phyloP scores from a whole-genome alignment of 768 basidiomycete genomes.

The Lactarius hatsudake region DNA sequence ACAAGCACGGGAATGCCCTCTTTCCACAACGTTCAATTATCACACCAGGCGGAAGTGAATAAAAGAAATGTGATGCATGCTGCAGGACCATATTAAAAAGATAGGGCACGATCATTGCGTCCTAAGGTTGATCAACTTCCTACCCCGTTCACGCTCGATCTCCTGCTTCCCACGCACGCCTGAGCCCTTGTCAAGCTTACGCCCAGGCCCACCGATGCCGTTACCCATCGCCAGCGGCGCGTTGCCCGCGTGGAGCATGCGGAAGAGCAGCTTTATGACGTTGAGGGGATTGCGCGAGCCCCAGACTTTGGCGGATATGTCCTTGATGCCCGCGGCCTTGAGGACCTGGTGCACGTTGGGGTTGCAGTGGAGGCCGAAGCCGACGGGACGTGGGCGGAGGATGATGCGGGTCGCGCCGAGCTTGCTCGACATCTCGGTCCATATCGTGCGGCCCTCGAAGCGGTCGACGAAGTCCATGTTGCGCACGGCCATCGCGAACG shows the following conservation, averaged over 20 bases:
- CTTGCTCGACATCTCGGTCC: constrained; percentile 85
- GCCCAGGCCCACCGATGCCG: constrained; percentile 70
- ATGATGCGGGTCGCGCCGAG: constrained; percentile 79
- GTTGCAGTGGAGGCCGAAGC: constrained; percentile 90
- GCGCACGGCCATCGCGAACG: constrained; percentile 68
- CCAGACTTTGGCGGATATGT: constrained; percentile 93
- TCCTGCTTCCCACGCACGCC: constrained; percentile 68
- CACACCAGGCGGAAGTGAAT: constrained; percentile 12
- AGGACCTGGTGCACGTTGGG: constrained; percentile 86
- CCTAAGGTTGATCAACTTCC: constrained; percentile 68
- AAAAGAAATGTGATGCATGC: constrained; percentile 6
- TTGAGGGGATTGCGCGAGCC: constrained; percentile 84
- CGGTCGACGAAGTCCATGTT: constrained; percentile 92
- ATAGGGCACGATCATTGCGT: constrained; percentile 37
- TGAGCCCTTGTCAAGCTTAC: constrained; percentile 68
- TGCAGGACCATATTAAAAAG: constrained; percentile 11
- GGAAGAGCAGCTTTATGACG: constrained; percentile 81
- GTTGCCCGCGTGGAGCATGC: constrained; percentile 83
- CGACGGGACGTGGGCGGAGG: constrained; percentile 78
- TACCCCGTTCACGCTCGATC: constrained; percentile 79
- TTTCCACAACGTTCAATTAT: constrained; percentile 1
- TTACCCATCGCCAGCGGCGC: constrained; percentile 79
- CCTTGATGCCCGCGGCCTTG: constrained; percentile 92
- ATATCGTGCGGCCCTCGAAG: constrained; percentile 94
- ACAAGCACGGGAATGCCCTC: constrained; percentile 21